Evolutionary conservation across 2,329 filamentous ascomycete species (phyloP), one percentile per base, ranked within the genome.

Genomic region (Coniochaeta sp.): DNA sequence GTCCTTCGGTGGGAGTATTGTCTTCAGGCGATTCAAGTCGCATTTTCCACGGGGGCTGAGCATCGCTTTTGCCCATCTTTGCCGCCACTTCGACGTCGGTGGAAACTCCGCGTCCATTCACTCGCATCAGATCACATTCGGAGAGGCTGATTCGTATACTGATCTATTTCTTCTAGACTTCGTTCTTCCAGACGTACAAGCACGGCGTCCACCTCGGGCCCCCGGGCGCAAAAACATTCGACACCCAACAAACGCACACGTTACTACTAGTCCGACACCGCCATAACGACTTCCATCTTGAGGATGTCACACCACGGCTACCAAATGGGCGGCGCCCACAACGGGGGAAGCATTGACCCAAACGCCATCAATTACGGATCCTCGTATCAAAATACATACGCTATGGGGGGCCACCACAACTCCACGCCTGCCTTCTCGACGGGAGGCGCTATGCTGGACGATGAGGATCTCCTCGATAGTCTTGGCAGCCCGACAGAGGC

Each of bases 391-490:
- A 86, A 88, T 73, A 83, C 81, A 67, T 87, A 82, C 69, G 78
- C 76, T 60, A 77, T 81, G 26, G 42, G 42, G 8, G 77, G 76
- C 64, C 76, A 77, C 26, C 79, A 74, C 68, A 88, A 83, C 70
- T 79, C 87, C 65, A 81, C 83, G 34, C 87, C 86, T 61, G 88
- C 84, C 72, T 96, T 92, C 77, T 88, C 89, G 54, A 87, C 87
- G 66, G 89, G 89, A 61, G 89, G 88, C 62, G 89, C 90, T 12
- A 83, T 89, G 44, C 93, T 96, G 65, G 88, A 86, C 63, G 93
- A 96, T 65, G 93, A 97, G 64, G 93, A 97, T 71, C 80, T 98
- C 55, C 81, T 93, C 55, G 93, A 96, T 65, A 84, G 84, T 38
- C 80, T 93, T 9, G 38, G 38, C 16, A 81, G 80, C 66, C 80